Evolutionary conservation across 768 basidiomycete species (phyloP).

Genomic region (Agaricus bisporus): DNA sequence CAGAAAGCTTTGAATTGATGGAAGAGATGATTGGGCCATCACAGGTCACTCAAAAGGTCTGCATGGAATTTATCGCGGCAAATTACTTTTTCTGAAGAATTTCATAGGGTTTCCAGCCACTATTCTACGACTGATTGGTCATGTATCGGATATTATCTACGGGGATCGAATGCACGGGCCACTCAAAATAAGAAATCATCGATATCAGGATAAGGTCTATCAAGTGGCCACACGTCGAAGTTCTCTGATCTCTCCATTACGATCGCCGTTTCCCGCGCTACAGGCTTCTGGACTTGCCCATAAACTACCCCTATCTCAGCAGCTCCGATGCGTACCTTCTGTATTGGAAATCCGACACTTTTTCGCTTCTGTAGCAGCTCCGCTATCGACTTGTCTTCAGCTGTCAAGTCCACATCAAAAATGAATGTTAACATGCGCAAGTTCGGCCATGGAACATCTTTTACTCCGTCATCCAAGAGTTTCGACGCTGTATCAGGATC

Average conservation of each 20-base stretch:
- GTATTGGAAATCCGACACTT: conserved; percentile 21
- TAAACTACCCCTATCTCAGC: conserved; percentile 13
- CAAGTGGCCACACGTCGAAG: conserved; percentile 26
- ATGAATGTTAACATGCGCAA: conserved; percentile 26
- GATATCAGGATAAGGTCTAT: conserved; percentile 19
- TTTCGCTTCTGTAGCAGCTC: conserved; percentile 21
- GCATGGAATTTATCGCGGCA: neutral
- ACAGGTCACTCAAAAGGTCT: conserved; percentile 32
- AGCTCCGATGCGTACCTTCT: conserved; percentile 23
- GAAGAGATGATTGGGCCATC: conserved; percentile 35
- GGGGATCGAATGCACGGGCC: neutral
- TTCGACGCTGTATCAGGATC: neutral
- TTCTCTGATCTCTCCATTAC: conserved; percentile 18
- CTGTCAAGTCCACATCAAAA: conserved; percentile 20
- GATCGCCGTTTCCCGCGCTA: conserved; percentile 7
- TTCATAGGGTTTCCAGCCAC: conserved; percentile 37
- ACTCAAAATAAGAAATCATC: conserved; percentile 25
- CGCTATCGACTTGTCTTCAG: conserved; percentile 20
- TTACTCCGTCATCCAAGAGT: neutral
- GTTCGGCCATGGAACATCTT: conserved; percentile 27
- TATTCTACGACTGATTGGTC: conserved; percentile 40
- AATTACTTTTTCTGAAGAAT: neutral
- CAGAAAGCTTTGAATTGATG: conserved; percentile 29
- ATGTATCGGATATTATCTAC: neutral
- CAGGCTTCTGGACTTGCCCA: neutral